Conservation (phyloP, 441 rosid species). For the Adansonia rubrostipa region DNA sequence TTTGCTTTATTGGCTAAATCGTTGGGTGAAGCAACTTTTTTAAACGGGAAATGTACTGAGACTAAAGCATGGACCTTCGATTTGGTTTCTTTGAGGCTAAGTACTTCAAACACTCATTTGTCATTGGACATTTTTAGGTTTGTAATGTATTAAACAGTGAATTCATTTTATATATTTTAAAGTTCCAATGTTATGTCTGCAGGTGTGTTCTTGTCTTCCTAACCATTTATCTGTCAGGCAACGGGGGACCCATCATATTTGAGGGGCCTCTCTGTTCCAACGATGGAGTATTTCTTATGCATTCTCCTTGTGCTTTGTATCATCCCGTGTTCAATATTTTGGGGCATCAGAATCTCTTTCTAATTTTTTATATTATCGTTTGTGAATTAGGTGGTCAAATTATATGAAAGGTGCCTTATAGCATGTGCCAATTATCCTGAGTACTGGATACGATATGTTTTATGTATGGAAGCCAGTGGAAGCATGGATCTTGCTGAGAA, state of each 20-base stretch:
- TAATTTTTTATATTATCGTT: constrained; percentile 32
- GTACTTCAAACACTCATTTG: constrained; percentile 87
- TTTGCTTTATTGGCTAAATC: constrained; percentile 93
- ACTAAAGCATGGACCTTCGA: constrained; percentile 87
- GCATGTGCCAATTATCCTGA: constrained; percentile 95
- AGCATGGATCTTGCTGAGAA: constrained; percentile 85
- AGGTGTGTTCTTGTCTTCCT: constrained; percentile 94
- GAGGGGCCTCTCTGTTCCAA: constrained; percentile 90
- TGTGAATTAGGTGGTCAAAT: constrained; percentile 70
- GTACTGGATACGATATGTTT: constrained; percentile 84
- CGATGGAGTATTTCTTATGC: constrained; percentile 85
- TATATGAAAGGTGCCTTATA: constrained; percentile 91
- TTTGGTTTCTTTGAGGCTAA: constrained; percentile 95
- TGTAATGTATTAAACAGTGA: constrained; percentile 52
- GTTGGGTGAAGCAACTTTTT: constrained; percentile 96
- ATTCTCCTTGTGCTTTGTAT: constrained; percentile 64
- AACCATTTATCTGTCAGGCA: constrained; percentile 88
- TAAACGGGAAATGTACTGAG: constrained; percentile 91
- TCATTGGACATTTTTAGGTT: constrained; percentile 75
- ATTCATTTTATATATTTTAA: constrained; percentile 55
- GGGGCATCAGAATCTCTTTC: constrained; percentile 24
- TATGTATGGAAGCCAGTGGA: constrained; percentile 79
- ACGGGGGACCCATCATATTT: constrained; percentile 80
- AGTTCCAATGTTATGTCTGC: constrained; percentile 90
- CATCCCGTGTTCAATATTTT: constrained; percentile 33